Percentiles rank a stretch among this genome's conserved stretches.
Evolutionary conservation across 2,329 filamentous ascomycete genomes (phyloP).

Genomic region (Colletotrichum phormii): DNA sequence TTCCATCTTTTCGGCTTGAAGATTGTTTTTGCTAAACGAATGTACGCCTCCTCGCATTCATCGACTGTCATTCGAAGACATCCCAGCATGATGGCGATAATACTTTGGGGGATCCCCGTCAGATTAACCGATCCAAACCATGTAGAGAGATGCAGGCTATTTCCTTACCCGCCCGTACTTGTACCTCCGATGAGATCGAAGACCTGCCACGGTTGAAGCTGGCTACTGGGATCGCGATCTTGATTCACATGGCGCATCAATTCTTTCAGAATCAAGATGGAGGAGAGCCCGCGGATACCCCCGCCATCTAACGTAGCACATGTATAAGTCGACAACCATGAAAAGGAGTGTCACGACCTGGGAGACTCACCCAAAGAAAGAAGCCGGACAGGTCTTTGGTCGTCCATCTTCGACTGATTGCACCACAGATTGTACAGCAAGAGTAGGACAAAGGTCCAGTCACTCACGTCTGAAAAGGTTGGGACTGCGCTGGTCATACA

Average conservation of each 20-base stretch:
- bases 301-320: constrained; percentile 18
- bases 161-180: constrained; percentile 30
- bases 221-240: constrained; percentile 9
- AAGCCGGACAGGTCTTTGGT: constrained; percentile 18
- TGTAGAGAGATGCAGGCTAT: background rate
- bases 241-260: constrained; percentile 34
- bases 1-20: constrained; percentile 39
- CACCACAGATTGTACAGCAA: background rate
- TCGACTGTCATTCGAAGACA: constrained; percentile 40
- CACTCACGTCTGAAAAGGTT: background rate
- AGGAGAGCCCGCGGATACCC: constrained; percentile 34
- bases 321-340: background rate
- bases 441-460: background rate
- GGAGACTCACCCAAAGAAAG: constrained; percentile 16
- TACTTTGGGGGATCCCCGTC: constrained; percentile 14
- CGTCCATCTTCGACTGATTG: background rate
- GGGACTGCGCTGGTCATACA: background rate
- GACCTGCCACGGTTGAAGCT: constrained; percentile 35
- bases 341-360: background rate
- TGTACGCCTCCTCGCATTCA: constrained; percentile 39
- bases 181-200: constrained; percentile 39
- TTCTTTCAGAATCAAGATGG: constrained; percentile 31
- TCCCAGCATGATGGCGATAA: constrained; percentile 41
- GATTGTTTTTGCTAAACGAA: constrained; percentile 37
- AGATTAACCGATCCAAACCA: background rate